Evolutionary conservation across 2,329 filamentous ascomycete genomes (phyloP), one percentile per base, ranked within the genome.

Genomic region (Escovopsis sp.): DNA sequence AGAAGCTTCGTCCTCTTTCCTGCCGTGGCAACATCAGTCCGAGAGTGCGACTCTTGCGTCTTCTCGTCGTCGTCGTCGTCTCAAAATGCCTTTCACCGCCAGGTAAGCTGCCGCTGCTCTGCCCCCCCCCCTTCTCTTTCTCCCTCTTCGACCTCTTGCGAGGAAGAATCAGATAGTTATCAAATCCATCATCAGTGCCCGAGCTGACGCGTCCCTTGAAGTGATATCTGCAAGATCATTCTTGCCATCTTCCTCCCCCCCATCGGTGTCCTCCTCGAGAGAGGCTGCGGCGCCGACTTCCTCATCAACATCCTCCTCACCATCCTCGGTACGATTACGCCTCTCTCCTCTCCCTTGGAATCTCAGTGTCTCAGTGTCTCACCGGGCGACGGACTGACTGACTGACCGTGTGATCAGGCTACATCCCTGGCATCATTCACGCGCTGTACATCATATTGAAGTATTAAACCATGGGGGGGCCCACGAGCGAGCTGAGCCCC

Each of bases 241-340:
- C 74, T 94, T 67, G 87, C 87, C 71, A 71, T 94, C 71, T 69
- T 94, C 68, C 77, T 94, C 50, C 87, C 87, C 43, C 87, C 87
- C 60, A 67, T 94, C 43, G 87, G 87, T 69, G 87, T 94, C 61
- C 91, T 94, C 75, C 83, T 94, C 53, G 87, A 94, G 80, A 79
- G 82, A 53, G 87, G 87, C 56, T 94, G 87, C 68, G 81, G 81
- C 59, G 77, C 80, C 51, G 84, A 94, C 61, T 71, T 94, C 57
- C 71, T 89, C 65, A 93, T 94, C 76, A 94, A 93, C 79, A 84
- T 94, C 64, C 73, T 87, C 57, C 69, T 93, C 66, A 93, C 85
- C 53, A 76, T 85, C 53, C 70, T 86, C 53, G 70, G 69, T 72
- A 67, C 50, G 66, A 45, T 34, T 11, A 39, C 41, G 27, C 38